phyloP scores from a whole-genome alignment of 805 yeast genomes.

The Kuraishia capsulata region DNA sequence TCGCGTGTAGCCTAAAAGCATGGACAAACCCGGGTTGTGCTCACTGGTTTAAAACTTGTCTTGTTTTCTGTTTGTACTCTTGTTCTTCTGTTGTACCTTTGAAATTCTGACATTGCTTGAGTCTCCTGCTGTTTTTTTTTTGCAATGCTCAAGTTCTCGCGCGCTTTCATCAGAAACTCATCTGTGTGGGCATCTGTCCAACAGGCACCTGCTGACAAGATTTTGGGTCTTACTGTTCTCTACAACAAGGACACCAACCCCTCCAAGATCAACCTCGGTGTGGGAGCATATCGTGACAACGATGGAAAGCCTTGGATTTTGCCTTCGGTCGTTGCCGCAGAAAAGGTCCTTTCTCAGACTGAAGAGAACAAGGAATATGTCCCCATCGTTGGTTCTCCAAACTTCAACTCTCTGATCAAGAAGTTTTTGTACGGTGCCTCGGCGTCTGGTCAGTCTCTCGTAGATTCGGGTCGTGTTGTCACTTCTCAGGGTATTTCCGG shows the following conservation, averaged over 20 bases:
- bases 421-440: conserved; percentile 66
- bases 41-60: no score
- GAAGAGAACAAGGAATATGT: conserved; percentile 75
- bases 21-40: no score
- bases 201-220: conserved; percentile 78
- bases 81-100: no score
- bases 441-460: conserved; percentile 42
- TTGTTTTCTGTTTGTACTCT: no score
- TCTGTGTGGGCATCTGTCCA: conserved; percentile 20
- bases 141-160: conserved; percentile 1
- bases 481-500: conserved; percentile 90
- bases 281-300: conserved; percentile 91
- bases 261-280: conserved; percentile 55
- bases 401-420: conserved; percentile 58
- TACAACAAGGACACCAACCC: conserved; percentile 58
- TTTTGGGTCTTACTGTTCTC: conserved; percentile 69
- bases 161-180: conserved; percentile 11
- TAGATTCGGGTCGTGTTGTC: conserved; percentile 57
- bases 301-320: conserved; percentile 83
- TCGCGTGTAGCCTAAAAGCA: no score
- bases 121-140: no score
- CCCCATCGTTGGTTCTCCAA: conserved; percentile 72
- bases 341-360: conserved; percentile 32
- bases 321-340: conserved; percentile 67
- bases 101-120: no score